phyloP scores from a whole-genome alignment of 305 asterid species.

The Fraxinus nigra region DNA sequence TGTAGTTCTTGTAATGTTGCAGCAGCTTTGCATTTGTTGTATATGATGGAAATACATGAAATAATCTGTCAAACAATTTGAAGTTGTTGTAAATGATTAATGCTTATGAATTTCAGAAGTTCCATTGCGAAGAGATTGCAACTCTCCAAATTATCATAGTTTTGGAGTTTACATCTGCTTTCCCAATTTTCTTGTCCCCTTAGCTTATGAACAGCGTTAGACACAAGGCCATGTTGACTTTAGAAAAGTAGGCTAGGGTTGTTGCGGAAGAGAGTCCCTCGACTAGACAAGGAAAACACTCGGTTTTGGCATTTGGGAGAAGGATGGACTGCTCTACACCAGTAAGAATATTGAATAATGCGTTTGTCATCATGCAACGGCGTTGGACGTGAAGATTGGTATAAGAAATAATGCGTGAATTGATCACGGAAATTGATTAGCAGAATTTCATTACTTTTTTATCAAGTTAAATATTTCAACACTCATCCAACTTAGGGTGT shows the following conservation, averaged over 20 bases:
- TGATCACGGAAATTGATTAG: neutral
- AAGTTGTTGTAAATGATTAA: slow-evolving; percentile 5
- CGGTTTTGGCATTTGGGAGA: neutral
- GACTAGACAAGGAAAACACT: neutral
- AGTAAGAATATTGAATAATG: neutral
- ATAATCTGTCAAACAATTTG: slow-evolving; percentile 53
- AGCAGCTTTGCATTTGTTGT: slow-evolving; percentile 70
- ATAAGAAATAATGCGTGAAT: neutral
- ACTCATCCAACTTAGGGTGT: neutral
- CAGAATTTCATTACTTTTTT: neutral
- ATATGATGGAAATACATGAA: slow-evolving; percentile 58
- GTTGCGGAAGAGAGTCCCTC: neutral
- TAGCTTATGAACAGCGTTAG: neutral
- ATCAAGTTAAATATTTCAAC: neutral
- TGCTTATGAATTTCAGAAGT: neutral
- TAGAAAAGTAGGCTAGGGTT: neutral
- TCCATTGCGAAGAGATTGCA: neutral
- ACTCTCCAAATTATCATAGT: neutral
- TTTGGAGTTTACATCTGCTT: neutral
- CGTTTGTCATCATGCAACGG: neutral
- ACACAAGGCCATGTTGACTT: neutral
- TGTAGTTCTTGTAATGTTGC: slow-evolving; percentile 55
- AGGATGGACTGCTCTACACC: neutral
- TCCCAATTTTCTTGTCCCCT: neutral
- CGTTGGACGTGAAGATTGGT: neutral